A percentile compares a stretch with the other conserved stretches of the same genome.
Conservation (phyloP, 2,329 filamentous ascomycete species). For the Neofusicoccum laricinum region DNA sequence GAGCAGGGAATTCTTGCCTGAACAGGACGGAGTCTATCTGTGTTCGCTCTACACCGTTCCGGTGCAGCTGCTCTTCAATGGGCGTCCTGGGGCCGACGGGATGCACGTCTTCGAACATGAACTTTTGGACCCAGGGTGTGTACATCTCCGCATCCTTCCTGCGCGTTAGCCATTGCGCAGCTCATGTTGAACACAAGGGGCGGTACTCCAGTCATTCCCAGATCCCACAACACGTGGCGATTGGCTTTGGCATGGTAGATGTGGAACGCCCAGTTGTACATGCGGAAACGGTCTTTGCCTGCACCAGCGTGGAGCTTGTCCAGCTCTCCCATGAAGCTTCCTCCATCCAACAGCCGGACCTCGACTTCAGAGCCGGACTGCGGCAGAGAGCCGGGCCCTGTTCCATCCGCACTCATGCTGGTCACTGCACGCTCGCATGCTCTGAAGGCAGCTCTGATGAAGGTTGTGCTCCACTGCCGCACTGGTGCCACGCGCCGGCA, state of each 20-base stretch:
- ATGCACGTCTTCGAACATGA: constrained; percentile 27
- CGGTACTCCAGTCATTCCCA: constrained; percentile 29
- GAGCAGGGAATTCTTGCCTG: not conserved
- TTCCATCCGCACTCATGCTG: no score
- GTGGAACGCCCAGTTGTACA: constrained; percentile 36
- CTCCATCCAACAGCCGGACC: constrained; percentile 31
- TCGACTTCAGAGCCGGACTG: constrained; percentile 24
- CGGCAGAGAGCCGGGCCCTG: constrained; percentile 16
- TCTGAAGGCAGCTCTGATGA: no score
- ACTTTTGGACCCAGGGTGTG: constrained; percentile 32
- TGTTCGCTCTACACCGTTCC: constrained; percentile 19
- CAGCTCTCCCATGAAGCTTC: constrained; percentile 30
- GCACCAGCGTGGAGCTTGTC: constrained; percentile 29
- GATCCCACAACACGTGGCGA: constrained; percentile 31
- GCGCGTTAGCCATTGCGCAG: not conserved
- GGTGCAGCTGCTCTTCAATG: constrained; percentile 27
- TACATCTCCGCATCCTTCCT: constrained; percentile 29
- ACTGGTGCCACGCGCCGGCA: no score
- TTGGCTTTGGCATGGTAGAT: constrained; percentile 22
- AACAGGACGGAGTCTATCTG: not conserved
- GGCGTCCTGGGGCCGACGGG: constrained; percentile 28
- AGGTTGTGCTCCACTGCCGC: not conserved
- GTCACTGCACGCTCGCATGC: no score
- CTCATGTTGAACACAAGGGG: constrained; percentile 10
- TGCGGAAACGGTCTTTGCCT: constrained; percentile 27